A percentile compares a stretch with the other conserved stretches of the same genome.
phyloP scores from a whole-genome alignment of 2,329 filamentous ascomycete species.

The Monilinia fructigena region DNA sequence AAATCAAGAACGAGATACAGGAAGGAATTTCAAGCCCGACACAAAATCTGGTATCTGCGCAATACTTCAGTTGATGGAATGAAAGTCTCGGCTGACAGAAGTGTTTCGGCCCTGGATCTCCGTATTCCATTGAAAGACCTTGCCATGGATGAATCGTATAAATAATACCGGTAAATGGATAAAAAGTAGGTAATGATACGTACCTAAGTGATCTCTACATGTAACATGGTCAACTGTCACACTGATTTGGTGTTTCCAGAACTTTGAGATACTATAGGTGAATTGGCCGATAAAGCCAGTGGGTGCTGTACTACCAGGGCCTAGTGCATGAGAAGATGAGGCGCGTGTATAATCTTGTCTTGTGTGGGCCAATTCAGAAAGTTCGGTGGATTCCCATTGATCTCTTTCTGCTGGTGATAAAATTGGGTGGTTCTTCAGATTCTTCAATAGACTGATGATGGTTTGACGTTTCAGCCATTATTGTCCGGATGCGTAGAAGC shows the following conservation, averaged over 20 bases:
- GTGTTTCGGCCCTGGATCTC: slow-evolving; percentile 23
- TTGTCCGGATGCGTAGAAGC: neutral
- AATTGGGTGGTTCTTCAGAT: slow-evolving; percentile 23
- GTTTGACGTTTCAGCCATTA: slow-evolving; percentile 21
- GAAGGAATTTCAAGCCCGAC: neutral
- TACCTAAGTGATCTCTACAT: slow-evolving; percentile 58
- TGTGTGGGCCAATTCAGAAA: slow-evolving; percentile 27
- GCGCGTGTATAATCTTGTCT: slow-evolving; percentile 34
- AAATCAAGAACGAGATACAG: slow-evolving; percentile 1
- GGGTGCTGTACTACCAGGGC: slow-evolving; percentile 16
- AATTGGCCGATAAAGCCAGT: slow-evolving; percentile 28
- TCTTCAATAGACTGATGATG: slow-evolving; percentile 9
- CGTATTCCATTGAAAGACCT: slow-evolving; percentile 22
- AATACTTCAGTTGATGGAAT: slow-evolving; percentile 1
- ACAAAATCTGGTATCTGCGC: neutral
- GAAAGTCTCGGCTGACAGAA: slow-evolving; percentile 18
- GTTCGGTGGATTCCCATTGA: slow-evolving; percentile 35
- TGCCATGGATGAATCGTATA: neutral
- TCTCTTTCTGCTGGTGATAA: slow-evolving; percentile 26
- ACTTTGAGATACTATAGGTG: slow-evolving; percentile 37
- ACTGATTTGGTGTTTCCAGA: slow-evolving; percentile 52
- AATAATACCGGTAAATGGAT: slow-evolving; percentile 24
- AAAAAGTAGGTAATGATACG: slow-evolving; percentile 29
- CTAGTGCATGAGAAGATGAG: slow-evolving; percentile 24
- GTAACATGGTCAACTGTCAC: slow-evolving; percentile 50